Base-by-base conservation (phyloP, 306 rosid genomes). In the Amphicarpaea edgeworthii region DNA sequence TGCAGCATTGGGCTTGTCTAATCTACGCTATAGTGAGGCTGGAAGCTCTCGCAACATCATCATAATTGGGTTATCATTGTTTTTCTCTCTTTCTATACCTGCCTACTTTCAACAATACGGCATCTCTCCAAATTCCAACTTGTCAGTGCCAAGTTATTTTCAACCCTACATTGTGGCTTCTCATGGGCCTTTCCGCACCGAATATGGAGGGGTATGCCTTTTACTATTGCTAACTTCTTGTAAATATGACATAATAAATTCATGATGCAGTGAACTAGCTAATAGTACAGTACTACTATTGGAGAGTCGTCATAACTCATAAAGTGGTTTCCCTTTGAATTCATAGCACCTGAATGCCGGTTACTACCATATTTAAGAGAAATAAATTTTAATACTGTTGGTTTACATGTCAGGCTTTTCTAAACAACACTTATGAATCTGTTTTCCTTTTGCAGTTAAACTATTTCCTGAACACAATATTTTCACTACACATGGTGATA, bases 31-130 rank as follows among this genome's bases (percentile, higher is more conserved):
- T 61, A 95, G 98, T 77, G 99, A 95, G 86, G 99, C 99, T 4
- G 99, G 99, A 77, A 95, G 99, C 89, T 95, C 99, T 78, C 97
- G 99, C 54, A 95, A 95, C 77, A 88, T 95, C 81, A 95, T 95
- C 80, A 92, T 95, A 42, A 96, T 95, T 20, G 99, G 99, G 59
- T 86, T 95, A 77, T 90, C 99, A 30, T 83, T 95, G 87, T 95
- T 95, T 83, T 86, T 95, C 86, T 90, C 99, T 7, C 96, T 95
- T 72, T 95, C 99, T 42, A 73, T 95, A 72, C 99, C 99, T 6
- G 92, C 99, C 76, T 95, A 95, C 88, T 92, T 90, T 86, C 99
- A 95, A 86, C 99, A 92, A 73, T 95, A 95, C 11, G 96, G 96
- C 79, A 77, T 90, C 79, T 87, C 98, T 65, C 91, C 97, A 53